Conservation (phyloP, 768 basidiomycete genomes). For the Boletus rubescentipes region DNA sequence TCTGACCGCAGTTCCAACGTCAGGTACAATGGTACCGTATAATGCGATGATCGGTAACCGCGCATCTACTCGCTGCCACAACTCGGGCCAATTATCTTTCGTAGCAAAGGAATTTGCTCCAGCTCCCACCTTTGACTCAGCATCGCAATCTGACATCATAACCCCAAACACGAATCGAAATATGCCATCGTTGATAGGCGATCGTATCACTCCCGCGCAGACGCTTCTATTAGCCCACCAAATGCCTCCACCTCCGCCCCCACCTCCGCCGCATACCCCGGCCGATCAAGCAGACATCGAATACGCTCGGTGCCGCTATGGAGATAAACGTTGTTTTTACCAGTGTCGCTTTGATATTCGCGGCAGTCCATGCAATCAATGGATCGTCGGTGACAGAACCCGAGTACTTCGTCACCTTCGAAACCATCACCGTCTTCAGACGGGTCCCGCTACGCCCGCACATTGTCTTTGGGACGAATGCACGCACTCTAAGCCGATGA, state of each 20-base stretch:
- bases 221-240: neutral
- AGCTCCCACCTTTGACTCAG: neutral
- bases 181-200: neutral
- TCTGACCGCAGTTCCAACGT: neutral
- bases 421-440: conserved; percentile 21
- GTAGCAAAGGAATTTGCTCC: neutral
- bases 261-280: neutral
- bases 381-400: conserved; percentile 27
- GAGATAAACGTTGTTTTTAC: conserved; percentile 19
- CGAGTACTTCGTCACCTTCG: conserved; percentile 30
- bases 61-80: neutral
- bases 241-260: neutral
- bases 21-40: neutral
- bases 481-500: conserved; percentile 24
- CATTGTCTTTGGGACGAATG: conserved; percentile 27
- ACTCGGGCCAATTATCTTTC: neutral
- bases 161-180: neutral
- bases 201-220: neutral
- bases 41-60: neutral
- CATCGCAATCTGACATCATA: conserved; percentile 1
- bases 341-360: conserved; percentile 26
- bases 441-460: conserved; percentile 11
- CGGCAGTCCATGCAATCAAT: conserved; percentile 26
- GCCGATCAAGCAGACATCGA: conserved; percentile 25
- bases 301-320: conserved; percentile 20